Evolutionary conservation across 208 protist genomes (phyloP), one percentile per base, ranked within the genome.

Genomic region (Leishmania mexicana): DNA sequence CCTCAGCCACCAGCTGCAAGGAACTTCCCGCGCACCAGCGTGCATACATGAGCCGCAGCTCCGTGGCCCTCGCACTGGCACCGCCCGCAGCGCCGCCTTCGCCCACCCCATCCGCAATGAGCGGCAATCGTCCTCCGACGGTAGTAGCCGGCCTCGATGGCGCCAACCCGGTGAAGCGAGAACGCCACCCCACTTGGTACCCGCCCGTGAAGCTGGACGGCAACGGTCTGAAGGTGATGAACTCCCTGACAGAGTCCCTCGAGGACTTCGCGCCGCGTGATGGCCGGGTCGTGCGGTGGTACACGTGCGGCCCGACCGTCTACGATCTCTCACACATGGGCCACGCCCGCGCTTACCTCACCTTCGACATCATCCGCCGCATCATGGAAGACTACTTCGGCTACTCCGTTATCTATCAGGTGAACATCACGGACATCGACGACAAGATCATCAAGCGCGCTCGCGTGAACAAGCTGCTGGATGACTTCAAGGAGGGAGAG

Each of bases 391-490:
- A 99, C 68, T 99, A 99, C 89, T 99, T 99, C 84, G 85, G 90
- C 31, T 99, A 98, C 81, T 81, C 94, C 17, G 89, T 99, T 0
- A 45, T 91, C 11, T 98, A 97, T 72, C 93, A 97, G 79, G 99
- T 99, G 97, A 99, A 99, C 87, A 99, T 99, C 70, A 99, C 99
- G 24, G 99, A 99, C 84, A 98, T 99, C 81, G 99, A 99, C 81
- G 99, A 99, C 90, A 99, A 99, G 82, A 99, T 99, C 78, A 99
- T 99, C 73, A 95, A 98, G 78, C 89, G 94, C n/a, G 96, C 98
- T 3, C 89, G 98, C 53, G 89, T 96, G 75, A 97, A 96, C 82
- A 87, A 96, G 68, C 94, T 99, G 21, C 84, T 98, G 40, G 86
- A 90, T 15, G 73, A 94, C 67, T 99, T 95, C 83, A 86, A 90